Percentiles rank a stretch among this genome's conserved stretches.
Conservation (phyloP, 257 asterid genomes). For the Lycium ferocissimum region DNA sequence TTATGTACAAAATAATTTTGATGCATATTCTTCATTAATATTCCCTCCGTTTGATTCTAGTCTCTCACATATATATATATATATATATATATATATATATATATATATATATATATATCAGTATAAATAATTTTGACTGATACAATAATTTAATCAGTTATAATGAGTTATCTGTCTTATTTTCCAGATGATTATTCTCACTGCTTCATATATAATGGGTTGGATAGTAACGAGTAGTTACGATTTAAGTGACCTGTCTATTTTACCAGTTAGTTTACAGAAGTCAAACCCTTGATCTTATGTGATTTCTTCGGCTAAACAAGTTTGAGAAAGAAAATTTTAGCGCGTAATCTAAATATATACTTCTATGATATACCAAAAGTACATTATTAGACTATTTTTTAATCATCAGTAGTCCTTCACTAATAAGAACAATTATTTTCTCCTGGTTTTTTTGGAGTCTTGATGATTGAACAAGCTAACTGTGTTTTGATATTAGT, state of each 20-base stretch:
- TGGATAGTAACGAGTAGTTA: background rate
- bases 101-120: too few species aligned
- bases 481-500: background rate
- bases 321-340: background rate
- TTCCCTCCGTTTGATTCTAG: background rate
- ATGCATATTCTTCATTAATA: background rate
- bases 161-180: background rate
- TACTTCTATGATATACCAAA: background rate
- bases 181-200: background rate
- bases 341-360: background rate
- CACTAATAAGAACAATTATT: background rate
- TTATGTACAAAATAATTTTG: background rate
- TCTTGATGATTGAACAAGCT: background rate
- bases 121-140: background rate
- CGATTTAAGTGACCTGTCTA: background rate
- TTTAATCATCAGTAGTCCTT: background rate
- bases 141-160: background rate
- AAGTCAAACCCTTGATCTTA: background rate
- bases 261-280: background rate
- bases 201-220: too few species aligned
- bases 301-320: background rate
- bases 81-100: too few species aligned
- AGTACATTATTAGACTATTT: background rate
- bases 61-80: background rate
- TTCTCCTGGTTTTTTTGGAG: background rate